A percentile compares a stretch with the other conserved stretches of the same genome.
These are phyloP conservation scores for Pouteria glomerata DNA, from an alignment of 148 eudicot species.

Conservation along the genomic window DNA sequence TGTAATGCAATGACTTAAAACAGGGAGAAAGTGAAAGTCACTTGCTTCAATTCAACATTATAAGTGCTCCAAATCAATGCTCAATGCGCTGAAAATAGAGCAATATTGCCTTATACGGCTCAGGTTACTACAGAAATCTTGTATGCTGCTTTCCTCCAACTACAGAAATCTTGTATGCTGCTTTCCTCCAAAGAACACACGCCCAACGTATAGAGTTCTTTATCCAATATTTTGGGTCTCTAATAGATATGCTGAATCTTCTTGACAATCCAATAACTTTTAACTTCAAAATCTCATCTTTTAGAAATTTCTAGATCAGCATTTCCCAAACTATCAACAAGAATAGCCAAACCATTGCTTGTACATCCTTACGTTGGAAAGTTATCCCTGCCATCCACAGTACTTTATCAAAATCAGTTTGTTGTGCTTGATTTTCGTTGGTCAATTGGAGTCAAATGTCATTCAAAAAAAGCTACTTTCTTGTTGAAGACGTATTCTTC, in stretches of 20 bases:
- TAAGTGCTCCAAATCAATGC: background rate
- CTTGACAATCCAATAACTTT: background rate
- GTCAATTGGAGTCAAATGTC: background rate
- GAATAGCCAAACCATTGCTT: background rate
- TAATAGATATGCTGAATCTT: background rate
- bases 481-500: background rate
- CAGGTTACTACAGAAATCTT: background rate
- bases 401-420: too few relatives aligned
- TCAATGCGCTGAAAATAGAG: background rate
- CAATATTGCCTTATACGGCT: background rate
- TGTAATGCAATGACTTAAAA: background rate
- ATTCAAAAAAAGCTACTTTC: background rate
- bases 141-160: too few relatives aligned
- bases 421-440: background rate
- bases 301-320: background rate
- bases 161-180: too few relatives aligned
- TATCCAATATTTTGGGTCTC: background rate
- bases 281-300: background rate
- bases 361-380: background rate
- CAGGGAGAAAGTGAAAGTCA: background rate
- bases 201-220: background rate
- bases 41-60: background rate
- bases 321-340: background rate
- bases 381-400: background rate
- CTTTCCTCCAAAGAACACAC: background rate